phyloP scores from a whole-genome alignment of 1,284 basidiomycete species.

The Rhodotorula glutinis region DNA sequence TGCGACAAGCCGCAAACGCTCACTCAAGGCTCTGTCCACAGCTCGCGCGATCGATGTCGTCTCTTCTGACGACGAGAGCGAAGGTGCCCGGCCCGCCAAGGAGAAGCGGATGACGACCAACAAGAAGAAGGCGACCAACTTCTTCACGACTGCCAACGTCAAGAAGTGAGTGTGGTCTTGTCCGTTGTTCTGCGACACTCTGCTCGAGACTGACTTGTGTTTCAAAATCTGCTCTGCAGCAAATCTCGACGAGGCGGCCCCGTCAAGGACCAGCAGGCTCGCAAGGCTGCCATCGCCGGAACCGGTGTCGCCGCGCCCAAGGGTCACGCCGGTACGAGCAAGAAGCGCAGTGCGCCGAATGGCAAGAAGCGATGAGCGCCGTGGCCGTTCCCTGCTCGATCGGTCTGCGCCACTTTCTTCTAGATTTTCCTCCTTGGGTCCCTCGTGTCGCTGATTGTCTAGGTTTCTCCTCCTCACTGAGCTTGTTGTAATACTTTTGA shows the following conservation, averaged over 20 bases:
- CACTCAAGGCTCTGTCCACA: background rate
- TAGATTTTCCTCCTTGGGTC: background rate
- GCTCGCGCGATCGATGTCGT: conserved; percentile 29
- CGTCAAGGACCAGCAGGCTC: conserved; percentile 25
- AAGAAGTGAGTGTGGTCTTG: no score
- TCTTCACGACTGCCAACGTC: conserved; percentile 59
- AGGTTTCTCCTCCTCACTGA: no score
- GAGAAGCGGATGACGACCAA: conserved; percentile 81
- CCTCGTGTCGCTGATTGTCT: background rate
- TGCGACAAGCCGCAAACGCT: background rate
- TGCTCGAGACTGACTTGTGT: no score
- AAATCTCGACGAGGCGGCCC: conserved; percentile 33
- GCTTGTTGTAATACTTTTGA: no score
- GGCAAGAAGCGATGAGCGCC: background rate
- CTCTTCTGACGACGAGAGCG: conserved; percentile 42
- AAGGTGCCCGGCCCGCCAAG: conserved; percentile 51
- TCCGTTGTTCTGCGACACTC: no score
- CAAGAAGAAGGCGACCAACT: conserved; percentile 90
- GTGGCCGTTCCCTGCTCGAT: no score
- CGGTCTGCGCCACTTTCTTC: background rate
- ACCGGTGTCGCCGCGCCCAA: conserved; percentile 5
- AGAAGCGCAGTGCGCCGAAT: conserved; percentile 13
- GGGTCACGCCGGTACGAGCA: conserved; percentile 29
- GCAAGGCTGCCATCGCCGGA: conserved; percentile 13
- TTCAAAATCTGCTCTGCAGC: conserved; percentile 7